phyloP scores from a whole-genome alignment of 2,329 filamentous ascomycete species.

The Diaporthe sp. region DNA sequence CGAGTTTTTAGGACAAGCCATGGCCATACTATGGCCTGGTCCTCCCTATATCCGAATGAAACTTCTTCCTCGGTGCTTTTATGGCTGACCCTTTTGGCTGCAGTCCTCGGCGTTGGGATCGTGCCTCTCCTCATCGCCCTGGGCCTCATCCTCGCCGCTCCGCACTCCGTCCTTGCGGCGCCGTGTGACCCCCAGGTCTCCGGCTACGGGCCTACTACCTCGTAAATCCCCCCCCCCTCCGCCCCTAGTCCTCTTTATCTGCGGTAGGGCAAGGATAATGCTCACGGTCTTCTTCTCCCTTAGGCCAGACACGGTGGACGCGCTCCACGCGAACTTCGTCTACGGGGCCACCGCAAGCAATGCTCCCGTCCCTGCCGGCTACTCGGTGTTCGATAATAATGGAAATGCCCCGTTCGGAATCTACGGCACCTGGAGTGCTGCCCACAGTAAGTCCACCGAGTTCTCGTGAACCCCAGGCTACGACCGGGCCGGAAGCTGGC shows the following conservation, averaged over 20 bases:
- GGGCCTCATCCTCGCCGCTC: not conserved
- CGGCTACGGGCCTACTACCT: not conserved
- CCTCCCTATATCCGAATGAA: too few species aligned
- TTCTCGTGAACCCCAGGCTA: not conserved
- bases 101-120: not conserved
- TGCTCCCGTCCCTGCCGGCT: not conserved
- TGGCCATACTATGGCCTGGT: too few species aligned
- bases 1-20: too few species aligned
- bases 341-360: not conserved
- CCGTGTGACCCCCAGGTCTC: not conserved
- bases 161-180: not conserved
- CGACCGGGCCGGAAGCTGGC: not conserved
- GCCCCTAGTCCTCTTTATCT: not conserved
- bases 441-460: not conserved
- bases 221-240: not conserved
- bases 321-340: not conserved
- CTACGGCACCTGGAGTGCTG: constrained; percentile 13
- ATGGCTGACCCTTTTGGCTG: too few species aligned
- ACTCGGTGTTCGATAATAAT: not conserved
- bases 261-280: not conserved
- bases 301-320: constrained; percentile 6
- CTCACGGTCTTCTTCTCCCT: not conserved
- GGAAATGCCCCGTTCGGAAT: not conserved
- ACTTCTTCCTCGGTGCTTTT: too few species aligned
- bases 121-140: not conserved